Base-by-base conservation (phyloP, 768 basidiomycete species). In the Leucocoprinus birnbaumii region DNA sequence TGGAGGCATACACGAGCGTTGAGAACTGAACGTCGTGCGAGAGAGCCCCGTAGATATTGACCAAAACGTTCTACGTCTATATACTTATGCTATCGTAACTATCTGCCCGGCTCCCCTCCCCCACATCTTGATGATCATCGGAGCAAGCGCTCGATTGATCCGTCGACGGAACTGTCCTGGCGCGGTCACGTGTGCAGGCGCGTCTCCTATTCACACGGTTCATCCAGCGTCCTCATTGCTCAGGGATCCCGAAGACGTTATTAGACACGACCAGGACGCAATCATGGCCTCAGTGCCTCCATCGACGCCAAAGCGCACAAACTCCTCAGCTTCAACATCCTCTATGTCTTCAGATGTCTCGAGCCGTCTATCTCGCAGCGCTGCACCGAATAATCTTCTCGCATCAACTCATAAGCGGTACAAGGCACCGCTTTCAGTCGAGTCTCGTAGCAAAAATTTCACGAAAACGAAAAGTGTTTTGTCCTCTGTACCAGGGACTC, bases 351-450 rank as follows among this genome's bases (percentile, higher is more conserved):
- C 64, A 19, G 59, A 65, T 31, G 66, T 66, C 49, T 56, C 61
- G 44, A 53, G 62, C 31, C 57, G 56, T 14, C 70, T 74, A 35
- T 59, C 76, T 0, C 51, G 73, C 18, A 70, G 68, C n/a, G 59
- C 72, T 40, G 67, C 70, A 2, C 64, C 54, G 59, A 66, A 54
- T 59, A 66, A 53, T 61, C 66, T 60, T 56, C 69, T 57, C 54
- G 53, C 73, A 46, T 70, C 73, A 1, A 79, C 83, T 7, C 68
- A 78, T 61, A 87, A 85, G 74, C 86, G 85, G 65, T 87, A 85
- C 72, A 88, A 86, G 63, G 82, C 86, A 0, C 63, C 80, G 0
- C 66, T 89, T 14, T 85, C 85, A 13, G 63, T 62, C 53, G 80
- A 76, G 61, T 67, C 71, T 21, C 66, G 71, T 24, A 47, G 69